Evolutionary conservation across 768 basidiomycete species (phyloP), one percentile per base, ranked within the genome.

Genomic region (Termitomyces sp.): DNA sequence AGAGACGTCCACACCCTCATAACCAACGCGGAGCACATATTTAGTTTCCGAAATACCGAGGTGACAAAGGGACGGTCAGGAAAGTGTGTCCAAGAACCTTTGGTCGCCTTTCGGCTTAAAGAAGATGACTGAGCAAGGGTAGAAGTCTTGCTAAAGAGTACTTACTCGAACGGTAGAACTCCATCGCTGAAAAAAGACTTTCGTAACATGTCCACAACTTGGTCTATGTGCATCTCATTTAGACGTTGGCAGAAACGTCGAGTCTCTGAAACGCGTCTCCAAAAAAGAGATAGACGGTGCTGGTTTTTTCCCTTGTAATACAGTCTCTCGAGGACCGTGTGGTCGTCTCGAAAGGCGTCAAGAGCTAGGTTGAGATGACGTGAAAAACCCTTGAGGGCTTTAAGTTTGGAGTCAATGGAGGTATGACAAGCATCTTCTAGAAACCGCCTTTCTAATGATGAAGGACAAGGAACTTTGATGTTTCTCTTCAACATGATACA

Each of bases 231-330:
- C 9, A 74, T 57, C 1, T 62, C 65, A 19, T 68, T 61, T 8
- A 79, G 46, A 34, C 76, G 72, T 32, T 70, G 68, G 21, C 76
- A 75, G 61, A 79, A 81, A 52, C 82, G 77, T 59, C 85, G 76
- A 19, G 85, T 73, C 64, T 91, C 91, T 10, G 66, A 63, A 16
- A 86, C 72, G 30, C 82, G 82, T 63, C 79, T 75, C 86, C 88
- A 91, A 67, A 89, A 90, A 11, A 90, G 69, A 25, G 86, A 79
- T 3, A 75, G 66, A 30, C 83, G 78, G 66, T 89, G 88, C 63
- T 93, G 90, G 61, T 91, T 92, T 65, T 87, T 89, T 60, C 82
- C 83, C 62, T 89, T 89, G 72, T 92, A 91, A 66, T 85, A 85
- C 2, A 91, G 66, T 58, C 86, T 76, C 61, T 85, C 82, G 35